Evolutionary conservation across 192 early-diverging fungal genomes (phyloP), one percentile per base, ranked within the genome.

Genomic region (Backusella tarrabulga): DNA sequence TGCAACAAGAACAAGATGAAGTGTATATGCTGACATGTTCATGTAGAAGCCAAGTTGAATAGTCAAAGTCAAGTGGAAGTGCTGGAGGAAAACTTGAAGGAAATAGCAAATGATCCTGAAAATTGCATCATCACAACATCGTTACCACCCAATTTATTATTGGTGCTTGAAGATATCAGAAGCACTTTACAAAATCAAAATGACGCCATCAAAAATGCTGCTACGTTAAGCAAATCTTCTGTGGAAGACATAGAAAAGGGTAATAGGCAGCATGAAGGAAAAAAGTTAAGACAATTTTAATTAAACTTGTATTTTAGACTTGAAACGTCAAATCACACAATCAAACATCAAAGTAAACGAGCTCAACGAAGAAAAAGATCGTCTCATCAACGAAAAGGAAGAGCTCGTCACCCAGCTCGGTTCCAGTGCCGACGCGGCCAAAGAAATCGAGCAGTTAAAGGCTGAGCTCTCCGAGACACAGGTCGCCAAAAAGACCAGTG

Each of bases 341-440:
- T 35, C 78, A 34, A 77, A 82, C 26, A 71, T 82, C 32, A 44
- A 56, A 4, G 38, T 77, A 4, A 77, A 84, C 42, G 77, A 83
- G 19, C 71, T 92, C 9, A 80, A 83, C 0, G 75, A 88, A 34
- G 90, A 90, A 67, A 90, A 90, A 63, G 86, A 84, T 32, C 42
- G 79, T 26, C 50, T 81, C 6, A 67, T 78, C 4, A 63, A 76
- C 21, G 70, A 80, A 21, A 80, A 36, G 32, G 80, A 67, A 12
- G 14, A 76, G 29, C 35, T 72, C 52, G 76, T 75, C 23, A 26
- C 0, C 32, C n/a, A 74, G 77, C 32, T 74, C 11, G 35, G 44
- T 73, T 41, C 29, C 74, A 40, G 15, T 4, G 23, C 8, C 29
- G 15, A 44, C 50, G 71, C 8, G 1, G 11, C 29, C 8, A 41